Evolutionary conservation across 495 filamentous ascomycete species (phyloP).

Genomic region (Podospora fimiseda): DNA sequence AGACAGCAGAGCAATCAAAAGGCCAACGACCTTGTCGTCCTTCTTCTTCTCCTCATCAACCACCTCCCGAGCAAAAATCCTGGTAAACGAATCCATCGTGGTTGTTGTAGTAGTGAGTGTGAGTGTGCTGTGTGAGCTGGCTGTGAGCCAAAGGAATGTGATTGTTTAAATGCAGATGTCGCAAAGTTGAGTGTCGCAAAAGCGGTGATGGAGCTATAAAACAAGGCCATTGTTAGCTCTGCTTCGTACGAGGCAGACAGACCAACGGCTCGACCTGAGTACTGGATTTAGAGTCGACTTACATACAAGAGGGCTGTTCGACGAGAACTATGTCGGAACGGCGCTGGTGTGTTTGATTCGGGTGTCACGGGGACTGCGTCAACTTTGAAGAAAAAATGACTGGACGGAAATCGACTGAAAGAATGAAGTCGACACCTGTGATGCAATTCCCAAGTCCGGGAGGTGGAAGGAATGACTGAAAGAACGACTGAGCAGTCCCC

Average conservation of each 20-base stretch:
- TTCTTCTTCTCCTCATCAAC: slow-evolving; percentile 39
- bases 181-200: slow-evolving; percentile 1
- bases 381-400: slow-evolving; percentile 36
- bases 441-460: slow-evolving; percentile 15
- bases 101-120: slow-evolving; percentile 9
- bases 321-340: slow-evolving; percentile 16
- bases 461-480: slow-evolving; percentile 23
- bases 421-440: slow-evolving; percentile 69
- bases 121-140: neutral
- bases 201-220: neutral
- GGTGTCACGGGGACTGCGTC: slow-evolving; percentile 21
- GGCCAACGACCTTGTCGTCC: slow-evolving; percentile 53
- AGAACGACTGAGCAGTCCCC: slow-evolving; percentile 19
- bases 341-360: slow-evolving; percentile 11
- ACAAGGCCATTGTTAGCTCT: slow-evolving; percentile 1
- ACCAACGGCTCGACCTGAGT: neutral
- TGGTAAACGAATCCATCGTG: slow-evolving; percentile 45
- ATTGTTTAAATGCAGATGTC: neutral
- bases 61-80: slow-evolving; percentile 47
- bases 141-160: slow-evolving; percentile 5
- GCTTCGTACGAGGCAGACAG: too few relatives aligned
- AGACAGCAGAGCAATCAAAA: slow-evolving; percentile 73
- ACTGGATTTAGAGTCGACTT: slow-evolving; percentile 9
- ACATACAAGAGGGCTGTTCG: slow-evolving; percentile 29
- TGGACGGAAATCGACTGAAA: slow-evolving; percentile 55